Conservation (phyloP, 306 rosid genomes). For the Corylus avellana region DNA sequence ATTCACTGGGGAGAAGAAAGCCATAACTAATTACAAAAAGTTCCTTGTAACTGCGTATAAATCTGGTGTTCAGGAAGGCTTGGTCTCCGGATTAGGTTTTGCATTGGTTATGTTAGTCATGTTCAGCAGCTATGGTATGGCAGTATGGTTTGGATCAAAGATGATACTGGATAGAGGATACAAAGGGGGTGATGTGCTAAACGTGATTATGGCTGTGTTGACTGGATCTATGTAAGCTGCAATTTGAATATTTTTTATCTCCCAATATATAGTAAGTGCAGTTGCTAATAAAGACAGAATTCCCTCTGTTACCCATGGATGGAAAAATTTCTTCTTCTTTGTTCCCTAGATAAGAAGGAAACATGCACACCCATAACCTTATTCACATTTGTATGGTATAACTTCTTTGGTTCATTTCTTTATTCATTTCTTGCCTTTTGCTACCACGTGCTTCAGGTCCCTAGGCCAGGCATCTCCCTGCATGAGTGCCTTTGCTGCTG, state of each 20-base stretch:
- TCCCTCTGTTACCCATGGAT: too few species aligned
- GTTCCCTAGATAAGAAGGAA: not conserved
- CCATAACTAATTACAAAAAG: slow-evolving; percentile 52
- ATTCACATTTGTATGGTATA: slow-evolving; percentile 3
- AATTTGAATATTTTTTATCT: not conserved
- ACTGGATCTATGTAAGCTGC: slow-evolving; percentile 77
- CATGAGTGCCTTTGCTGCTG: slow-evolving; percentile 88
- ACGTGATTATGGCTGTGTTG: slow-evolving; percentile 73
- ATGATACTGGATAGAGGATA: slow-evolving; percentile 77
- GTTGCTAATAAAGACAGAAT: not conserved
- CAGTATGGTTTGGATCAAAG: slow-evolving; percentile 82
- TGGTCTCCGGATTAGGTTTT: slow-evolving; percentile 60
- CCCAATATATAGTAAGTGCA: not conserved
- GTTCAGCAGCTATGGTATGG: slow-evolving; percentile 65
- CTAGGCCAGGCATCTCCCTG: slow-evolving; percentile 89
- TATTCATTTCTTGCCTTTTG: not conserved
- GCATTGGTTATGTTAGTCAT: slow-evolving; percentile 59
- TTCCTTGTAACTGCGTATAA: slow-evolving; percentile 68
- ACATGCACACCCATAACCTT: too few species aligned
- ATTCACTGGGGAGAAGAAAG: slow-evolving; percentile 83
- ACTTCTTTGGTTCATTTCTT: slow-evolving; percentile 7
- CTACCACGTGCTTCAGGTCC: slow-evolving; percentile 48
- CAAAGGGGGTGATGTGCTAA: slow-evolving; percentile 72
- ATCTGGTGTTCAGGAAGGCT: slow-evolving; percentile 72
- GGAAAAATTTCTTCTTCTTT: not conserved